Percentiles rank a stretch among this genome's conserved stretches.
Conservation (phyloP, 108 stramenopile genomes). For the Asterionellopsis glacialis region DNA sequence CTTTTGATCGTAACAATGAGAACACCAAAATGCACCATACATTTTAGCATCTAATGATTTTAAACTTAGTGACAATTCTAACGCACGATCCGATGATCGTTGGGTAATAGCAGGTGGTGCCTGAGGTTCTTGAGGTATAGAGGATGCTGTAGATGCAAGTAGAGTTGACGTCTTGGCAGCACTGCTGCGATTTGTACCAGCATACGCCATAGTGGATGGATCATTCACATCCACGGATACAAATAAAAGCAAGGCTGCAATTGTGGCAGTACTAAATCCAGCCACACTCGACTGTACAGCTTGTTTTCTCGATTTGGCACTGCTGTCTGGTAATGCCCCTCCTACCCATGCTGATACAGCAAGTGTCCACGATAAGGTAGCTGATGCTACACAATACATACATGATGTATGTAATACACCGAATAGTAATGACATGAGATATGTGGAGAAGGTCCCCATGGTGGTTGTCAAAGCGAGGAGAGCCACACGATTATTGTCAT, state of each 20-base stretch:
- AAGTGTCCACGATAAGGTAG: conserved; percentile 47
- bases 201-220: conserved; percentile 4
- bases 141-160: conserved; percentile 7
- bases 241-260: conserved; percentile 25
- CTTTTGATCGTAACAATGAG: conserved; percentile 94
- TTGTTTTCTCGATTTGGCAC: neutral
- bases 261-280: conserved; percentile 11
- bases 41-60: conserved; percentile 66
- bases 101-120: conserved; percentile 79
- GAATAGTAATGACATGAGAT: conserved; percentile 72
- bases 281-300: conserved; percentile 10
- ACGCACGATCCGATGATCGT: conserved; percentile 50
- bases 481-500: conserved; percentile 43
- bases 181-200: conserved; percentile 14
- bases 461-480: conserved; percentile 71
- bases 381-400: conserved; percentile 83
- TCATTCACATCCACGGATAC: neutral
- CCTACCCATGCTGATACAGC: conserved; percentile 55
- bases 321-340: conserved; percentile 39
- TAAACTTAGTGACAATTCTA: conserved; percentile 57
- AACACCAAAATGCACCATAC: conserved; percentile 97
- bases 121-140: conserved; percentile 18
- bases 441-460: conserved; percentile 88
- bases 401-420: conserved; percentile 71
- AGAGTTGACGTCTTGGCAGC: conserved; percentile 15